phyloP scores from a whole-genome alignment of 495 filamentous ascomycete species.

The Lasiosphaeriaceae sp. region DNA sequence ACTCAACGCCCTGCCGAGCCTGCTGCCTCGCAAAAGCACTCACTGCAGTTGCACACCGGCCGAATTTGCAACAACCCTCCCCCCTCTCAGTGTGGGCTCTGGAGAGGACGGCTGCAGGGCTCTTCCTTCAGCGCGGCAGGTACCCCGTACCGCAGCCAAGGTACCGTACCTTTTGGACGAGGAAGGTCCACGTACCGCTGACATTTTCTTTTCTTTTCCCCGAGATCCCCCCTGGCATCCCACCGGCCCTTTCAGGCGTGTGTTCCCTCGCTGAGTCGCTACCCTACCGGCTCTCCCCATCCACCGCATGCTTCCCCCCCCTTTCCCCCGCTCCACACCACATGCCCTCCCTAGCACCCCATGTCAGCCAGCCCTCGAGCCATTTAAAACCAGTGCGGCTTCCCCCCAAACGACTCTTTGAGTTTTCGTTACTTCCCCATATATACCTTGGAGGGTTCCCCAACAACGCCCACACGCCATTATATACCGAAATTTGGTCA shows the following conservation, averaged over 20 bases:
- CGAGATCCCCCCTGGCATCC: conserved; percentile 21
- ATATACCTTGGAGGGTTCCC: conserved; percentile 18
- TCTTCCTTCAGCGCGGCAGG: conserved; percentile 4
- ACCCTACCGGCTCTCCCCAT: conserved; percentile 17
- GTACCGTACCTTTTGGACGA: conserved; percentile 16
- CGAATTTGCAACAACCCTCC: conserved; percentile 10
- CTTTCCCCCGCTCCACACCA: conserved; percentile 14
- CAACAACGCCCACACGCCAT: conserved; percentile 22
- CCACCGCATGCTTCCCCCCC: conserved; percentile 14
- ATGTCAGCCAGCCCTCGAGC: conserved; percentile 23
- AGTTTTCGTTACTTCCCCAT: conserved; percentile 31
- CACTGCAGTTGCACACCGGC: conserved; percentile 15
- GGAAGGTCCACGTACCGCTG: conserved; percentile 11
- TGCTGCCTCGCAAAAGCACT: not conserved
- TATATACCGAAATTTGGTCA: conserved; percentile 9
- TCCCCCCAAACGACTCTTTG: conserved; percentile 25
- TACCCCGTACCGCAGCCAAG: conserved; percentile 12
- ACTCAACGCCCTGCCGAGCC: not conserved
- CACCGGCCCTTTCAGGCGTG: conserved; percentile 12
- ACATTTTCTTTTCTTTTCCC: conserved; percentile 17
- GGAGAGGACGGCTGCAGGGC: conserved; percentile 19
- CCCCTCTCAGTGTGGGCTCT: not conserved
- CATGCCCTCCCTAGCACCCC: conserved; percentile 20
- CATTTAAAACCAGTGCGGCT: conserved; percentile 37
- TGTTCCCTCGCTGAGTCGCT: conserved; percentile 28